Conservation (phyloP, 1,284 basidiomycete species). For the Peniophora sp. region DNA sequence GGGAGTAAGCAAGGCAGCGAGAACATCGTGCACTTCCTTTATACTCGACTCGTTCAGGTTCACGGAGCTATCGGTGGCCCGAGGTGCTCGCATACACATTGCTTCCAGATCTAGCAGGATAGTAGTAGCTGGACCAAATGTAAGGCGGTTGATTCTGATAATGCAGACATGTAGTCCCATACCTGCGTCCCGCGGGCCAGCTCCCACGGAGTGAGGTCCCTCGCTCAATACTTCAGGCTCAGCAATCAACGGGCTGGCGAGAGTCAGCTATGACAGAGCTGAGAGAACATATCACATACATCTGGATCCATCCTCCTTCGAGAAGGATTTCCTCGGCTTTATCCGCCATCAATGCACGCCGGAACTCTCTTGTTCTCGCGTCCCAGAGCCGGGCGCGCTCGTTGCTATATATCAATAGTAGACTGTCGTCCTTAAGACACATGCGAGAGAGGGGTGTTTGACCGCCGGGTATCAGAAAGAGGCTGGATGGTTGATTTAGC, state of each 20-base stretch:
- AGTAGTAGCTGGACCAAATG: no score
- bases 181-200: no score
- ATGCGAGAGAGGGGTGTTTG: conserved; percentile 56
- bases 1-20: conserved; percentile 34
- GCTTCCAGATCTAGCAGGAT: no score
- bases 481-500: conserved; percentile 43
- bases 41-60: conserved; percentile 2
- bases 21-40: conserved; percentile 19
- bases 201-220: no score
- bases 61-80: conserved; percentile 2
- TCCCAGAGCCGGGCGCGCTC: conserved; percentile 85
- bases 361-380: conserved; percentile 76
- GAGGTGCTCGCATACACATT: conserved; percentile 1
- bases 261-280: no score
- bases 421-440: conserved; percentile 62
- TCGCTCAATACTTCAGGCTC: no score
- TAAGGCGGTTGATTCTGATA: no score
- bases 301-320: conserved; percentile 63
- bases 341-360: conserved; percentile 72
- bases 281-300: conserved; percentile 39
- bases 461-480: conserved; percentile 37
- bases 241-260: no score
- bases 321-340: conserved; percentile 72
- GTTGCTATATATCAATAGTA: conserved; percentile 75
- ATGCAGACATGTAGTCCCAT: no score